Evolutionary conservation across 2,329 filamentous ascomycete species (phyloP).

Genomic region (Cytospora piceicola): DNA sequence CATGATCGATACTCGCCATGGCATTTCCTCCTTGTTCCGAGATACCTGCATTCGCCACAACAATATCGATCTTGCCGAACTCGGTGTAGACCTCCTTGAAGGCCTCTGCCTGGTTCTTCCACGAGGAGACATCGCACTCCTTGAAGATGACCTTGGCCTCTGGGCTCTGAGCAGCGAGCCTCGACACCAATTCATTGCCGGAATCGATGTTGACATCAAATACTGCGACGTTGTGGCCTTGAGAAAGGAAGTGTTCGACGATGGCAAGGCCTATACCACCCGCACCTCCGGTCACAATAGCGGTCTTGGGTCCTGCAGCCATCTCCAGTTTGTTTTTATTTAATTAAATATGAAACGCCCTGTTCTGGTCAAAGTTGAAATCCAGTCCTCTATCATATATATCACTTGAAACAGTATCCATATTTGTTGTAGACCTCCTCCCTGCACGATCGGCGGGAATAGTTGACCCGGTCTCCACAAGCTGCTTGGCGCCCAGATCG

Average conservation of each 20-base stretch:
- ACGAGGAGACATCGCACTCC: constrained; percentile 44
- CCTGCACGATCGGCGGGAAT: constrained; percentile 8
- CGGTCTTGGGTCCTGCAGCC: constrained; percentile 31
- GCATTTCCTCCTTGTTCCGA: constrained; percentile 45
- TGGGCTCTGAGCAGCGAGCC: constrained; percentile 37
- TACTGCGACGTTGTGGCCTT: constrained; percentile 40
- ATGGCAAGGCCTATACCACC: constrained; percentile 44
- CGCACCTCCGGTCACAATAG: constrained; percentile 43
- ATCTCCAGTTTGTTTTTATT: not conserved
- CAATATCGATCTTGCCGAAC: constrained; percentile 45
- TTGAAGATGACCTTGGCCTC: constrained; percentile 38
- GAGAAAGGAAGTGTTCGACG: constrained; percentile 41
- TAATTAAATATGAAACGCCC: too few relatives aligned
- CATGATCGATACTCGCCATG: constrained; percentile 36
- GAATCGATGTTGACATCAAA: constrained; percentile 40
- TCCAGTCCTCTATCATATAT: too few relatives aligned
- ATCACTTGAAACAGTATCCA: too few relatives aligned
- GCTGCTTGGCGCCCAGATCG: not conserved
- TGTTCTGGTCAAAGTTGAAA: too few relatives aligned
- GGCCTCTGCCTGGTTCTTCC: constrained; percentile 39
- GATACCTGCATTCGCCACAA: constrained; percentile 56
- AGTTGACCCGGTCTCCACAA: constrained; percentile 24
- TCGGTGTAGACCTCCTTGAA: constrained; percentile 36
- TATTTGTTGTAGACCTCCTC: not conserved
- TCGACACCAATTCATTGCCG: constrained; percentile 35